Conservation (phyloP, 1,284 basidiomycete species). For the Papiliotrema nemorosa region DNA sequence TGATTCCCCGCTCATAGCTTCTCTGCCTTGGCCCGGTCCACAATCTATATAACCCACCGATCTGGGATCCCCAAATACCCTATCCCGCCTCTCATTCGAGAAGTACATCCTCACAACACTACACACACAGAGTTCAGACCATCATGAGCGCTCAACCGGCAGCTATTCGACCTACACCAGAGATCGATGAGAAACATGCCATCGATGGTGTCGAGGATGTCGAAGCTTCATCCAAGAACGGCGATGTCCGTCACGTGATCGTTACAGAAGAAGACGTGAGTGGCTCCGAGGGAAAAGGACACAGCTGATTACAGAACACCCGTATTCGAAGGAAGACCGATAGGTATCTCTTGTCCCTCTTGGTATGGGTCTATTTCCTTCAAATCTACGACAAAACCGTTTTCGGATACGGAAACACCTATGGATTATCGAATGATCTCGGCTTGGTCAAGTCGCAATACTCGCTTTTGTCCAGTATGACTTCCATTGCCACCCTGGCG, state of each 20-base stretch:
- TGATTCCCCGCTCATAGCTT: too few species aligned
- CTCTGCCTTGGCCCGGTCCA: too few species aligned
- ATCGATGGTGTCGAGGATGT: background rate
- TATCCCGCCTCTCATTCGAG: background rate
- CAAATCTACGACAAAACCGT: constrained; percentile 33
- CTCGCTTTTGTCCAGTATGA: constrained; percentile 37
- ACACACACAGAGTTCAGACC: background rate
- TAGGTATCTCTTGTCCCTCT: constrained; percentile 21
- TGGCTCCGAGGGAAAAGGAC: background rate
- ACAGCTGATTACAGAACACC: constrained; percentile 11
- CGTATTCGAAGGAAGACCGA: constrained; percentile 25
- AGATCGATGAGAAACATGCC: background rate
- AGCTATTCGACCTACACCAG: too few species aligned
- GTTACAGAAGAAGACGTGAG: constrained; percentile 1
- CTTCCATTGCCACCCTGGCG: constrained; percentile 41
- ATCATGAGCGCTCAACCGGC: background rate
- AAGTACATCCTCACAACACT: background rate
- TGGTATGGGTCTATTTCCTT: constrained; percentile 36
- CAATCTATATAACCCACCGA: too few species aligned
- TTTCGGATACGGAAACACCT: constrained; percentile 38
- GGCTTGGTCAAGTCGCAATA: constrained; percentile 32
- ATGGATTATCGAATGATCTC: constrained; percentile 35
- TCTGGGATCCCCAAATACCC: background rate
- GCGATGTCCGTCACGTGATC: background rate
- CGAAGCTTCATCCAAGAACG: background rate